Evolutionary conservation across 2,329 filamentous ascomycete genomes (phyloP), one percentile per base, ranked within the genome.

Genomic region (Helotiales sp.): DNA sequence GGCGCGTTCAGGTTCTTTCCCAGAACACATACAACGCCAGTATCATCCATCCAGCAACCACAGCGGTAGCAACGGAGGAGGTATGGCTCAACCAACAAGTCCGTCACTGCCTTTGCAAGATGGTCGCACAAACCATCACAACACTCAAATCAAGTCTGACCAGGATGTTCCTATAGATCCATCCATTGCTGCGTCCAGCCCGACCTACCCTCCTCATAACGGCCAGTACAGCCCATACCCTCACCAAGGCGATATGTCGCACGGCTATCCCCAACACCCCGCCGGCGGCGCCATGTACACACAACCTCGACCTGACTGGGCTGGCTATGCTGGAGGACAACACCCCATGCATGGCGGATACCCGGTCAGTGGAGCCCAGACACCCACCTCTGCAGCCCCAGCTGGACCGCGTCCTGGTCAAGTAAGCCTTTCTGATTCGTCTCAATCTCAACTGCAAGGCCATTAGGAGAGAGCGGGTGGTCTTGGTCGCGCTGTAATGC

Each of bases 71-170:
- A 87, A 90, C 82, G 91, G 89, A 89, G 91, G 89, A 89, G 91
- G 90, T 90, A 97, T 97, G 94, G 93, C 94, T 89, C 93, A 97
- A 93, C 89, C 93, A 91, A 93, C 93, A 91, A 97, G 94, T 97
- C 92, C 93, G 93, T 97, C 93, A 83, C 87, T 93, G 86, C 87
- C 91, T 89, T 85, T 92, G 85, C 87, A 89, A 87, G 91, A 93
- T 93, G 91, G 85, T 80, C 84, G 85, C 78, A 85, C 86, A 84
- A 90, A 85, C 87, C 89, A 91, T 90, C 90, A 90, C 84, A 86
- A 87, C 84, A 85, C 87, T 80, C 85, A 88, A 86, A 87, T 90
- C 83, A 94, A 93, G 83, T 96, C 94, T 97, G 92, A 97, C 93
- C 88, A 87, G 88, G 91, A 93, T 89, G 89, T 96, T 85, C 93